Evolutionary conservation across 140 eudicot genomes (phyloP).

Genomic region (Senecio squalidus): DNA sequence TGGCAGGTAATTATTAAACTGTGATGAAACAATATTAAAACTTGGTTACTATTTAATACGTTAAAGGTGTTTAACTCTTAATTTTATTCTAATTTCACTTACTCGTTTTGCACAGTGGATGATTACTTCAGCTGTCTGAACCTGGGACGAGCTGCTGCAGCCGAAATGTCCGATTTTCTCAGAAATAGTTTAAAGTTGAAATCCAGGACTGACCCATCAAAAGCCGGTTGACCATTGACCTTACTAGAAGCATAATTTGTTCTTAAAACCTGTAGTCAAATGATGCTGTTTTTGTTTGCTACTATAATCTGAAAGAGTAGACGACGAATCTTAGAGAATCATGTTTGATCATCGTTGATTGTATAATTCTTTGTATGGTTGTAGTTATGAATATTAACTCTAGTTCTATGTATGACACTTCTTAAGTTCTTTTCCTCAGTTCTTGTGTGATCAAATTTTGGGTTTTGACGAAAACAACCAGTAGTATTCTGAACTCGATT

Average conservation of each 20-base stretch:
- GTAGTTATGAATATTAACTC: not conserved
- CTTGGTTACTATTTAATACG: too few relatives aligned
- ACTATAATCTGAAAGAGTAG: too few relatives aligned
- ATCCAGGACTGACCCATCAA: conserved; percentile 31
- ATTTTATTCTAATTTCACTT: not conserved
- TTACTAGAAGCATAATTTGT: not conserved
- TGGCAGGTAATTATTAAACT: conserved; percentile 48
- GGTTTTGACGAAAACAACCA: too few relatives aligned
- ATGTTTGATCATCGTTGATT: not conserved
- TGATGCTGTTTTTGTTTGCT: not conserved
- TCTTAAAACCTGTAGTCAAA: not conserved
- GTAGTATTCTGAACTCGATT: too few relatives aligned
- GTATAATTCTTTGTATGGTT: conserved; percentile 10
- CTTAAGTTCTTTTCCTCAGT: not conserved
- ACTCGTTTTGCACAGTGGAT: conserved; percentile 41
- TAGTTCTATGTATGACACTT: not conserved
- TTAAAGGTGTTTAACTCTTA: not conserved
- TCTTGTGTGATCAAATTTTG: too few relatives aligned
- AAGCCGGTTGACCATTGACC: conserved; percentile 25
- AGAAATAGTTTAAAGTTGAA: conserved; percentile 47
- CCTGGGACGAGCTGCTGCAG: conserved; percentile 73
- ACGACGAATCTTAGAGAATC: too few relatives aligned
- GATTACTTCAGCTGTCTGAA: conserved; percentile 69
- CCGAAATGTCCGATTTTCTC: conserved; percentile 56
- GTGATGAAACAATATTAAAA: too few relatives aligned